These are phyloP conservation scores for Pythium insidiosum DNA, from an alignment of 352 stramenopile species.

Conservation along the genomic window DNA sequence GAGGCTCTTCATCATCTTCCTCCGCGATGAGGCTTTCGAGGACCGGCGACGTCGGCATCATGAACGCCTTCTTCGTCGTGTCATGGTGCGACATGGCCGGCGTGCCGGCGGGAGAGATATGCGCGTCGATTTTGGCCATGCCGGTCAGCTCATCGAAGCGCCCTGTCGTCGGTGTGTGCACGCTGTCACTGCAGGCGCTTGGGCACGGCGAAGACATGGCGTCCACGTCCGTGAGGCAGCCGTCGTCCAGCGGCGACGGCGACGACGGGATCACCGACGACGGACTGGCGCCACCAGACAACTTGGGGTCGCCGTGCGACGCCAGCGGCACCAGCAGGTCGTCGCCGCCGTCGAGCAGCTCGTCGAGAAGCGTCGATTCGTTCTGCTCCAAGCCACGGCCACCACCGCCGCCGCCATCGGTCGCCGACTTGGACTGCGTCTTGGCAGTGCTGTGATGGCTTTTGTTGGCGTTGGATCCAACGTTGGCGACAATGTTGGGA, in stretches of 20 bases:
- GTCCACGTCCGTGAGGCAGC: conserved; percentile 32
- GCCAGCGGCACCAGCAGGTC: conserved; percentile 47
- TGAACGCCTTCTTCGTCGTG: background rate
- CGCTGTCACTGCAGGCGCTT: conserved; percentile 17
- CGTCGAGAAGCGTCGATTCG: conserved; percentile 17
- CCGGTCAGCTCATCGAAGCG: conserved; percentile 17
- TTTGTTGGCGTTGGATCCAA: background rate
- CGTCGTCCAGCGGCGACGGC: conserved; percentile 22
- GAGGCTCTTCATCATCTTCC: conserved; percentile 14
- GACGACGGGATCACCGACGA: conserved; percentile 11
- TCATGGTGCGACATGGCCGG: conserved; percentile 12
- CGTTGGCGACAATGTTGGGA: background rate
- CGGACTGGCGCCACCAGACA: too few relatives aligned
- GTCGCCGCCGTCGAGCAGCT: conserved; percentile 46
- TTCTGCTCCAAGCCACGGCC: too few relatives aligned
- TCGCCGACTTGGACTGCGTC: background rate
- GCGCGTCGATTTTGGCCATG: conserved; percentile 28
- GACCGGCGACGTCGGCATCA: conserved; percentile 11
- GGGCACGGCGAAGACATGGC: conserved; percentile 40
- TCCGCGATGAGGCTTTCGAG: conserved; percentile 4
- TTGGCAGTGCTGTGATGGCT: background rate
- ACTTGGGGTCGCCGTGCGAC: conserved; percentile 14
- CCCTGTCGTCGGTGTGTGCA: conserved; percentile 15
- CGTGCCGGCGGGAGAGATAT: conserved; percentile 21
- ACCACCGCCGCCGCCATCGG: background rate